Base-by-base conservation (phyloP, 805 yeast genomes). In the Pichia paraexigua region DNA sequence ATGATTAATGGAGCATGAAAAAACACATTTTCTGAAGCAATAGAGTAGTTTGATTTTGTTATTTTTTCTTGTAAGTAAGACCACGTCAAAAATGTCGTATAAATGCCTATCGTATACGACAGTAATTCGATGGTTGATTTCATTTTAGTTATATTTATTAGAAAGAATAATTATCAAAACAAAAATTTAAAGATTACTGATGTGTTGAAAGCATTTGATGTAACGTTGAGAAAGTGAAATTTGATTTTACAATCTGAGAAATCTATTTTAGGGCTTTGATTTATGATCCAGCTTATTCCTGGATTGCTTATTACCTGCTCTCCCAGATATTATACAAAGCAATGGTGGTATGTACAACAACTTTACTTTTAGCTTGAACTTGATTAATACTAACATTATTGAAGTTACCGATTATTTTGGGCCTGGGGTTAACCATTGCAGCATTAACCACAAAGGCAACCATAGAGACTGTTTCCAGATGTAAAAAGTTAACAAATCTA, bases 61-160 rank as follows among this genome's bases (percentile, higher is more conserved):
- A 94, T 80, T 45, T 92, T 82, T 66, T 94, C 99, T 63, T 94
- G 98, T 13, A 94, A 77, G 39, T 88, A 77, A 0, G 96, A 90
- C 99, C 99, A 94, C 1, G 92, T 76, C 27, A 94, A 70, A 60
- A 94, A 94, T 46, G 96, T 85, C 2, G 79, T 80, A 62, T 94
- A 94, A 39, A 94, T 87, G 0, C 97, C 97, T 10, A 59, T 45
- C 1, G 73, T 69, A 51, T 77, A 75, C 5, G 70, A 42, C 5
- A 60, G 41, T 21, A 68, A n/a, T n/a, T 35, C 39, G 11, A 35
- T 35, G 17, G 39, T 35, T 35, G 39, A 35, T 35, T 35, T 35
- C 39, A 35, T 35, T 20, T n/a, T n/a, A 35, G 5, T n/a, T n/a
- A 35, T n/a, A n/a, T n/a, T n/a, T n/a, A n/a, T n/a, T n/a, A n/a